Conservation (phyloP, 179 eudicot genomes). For the Silene vulgaris region DNA sequence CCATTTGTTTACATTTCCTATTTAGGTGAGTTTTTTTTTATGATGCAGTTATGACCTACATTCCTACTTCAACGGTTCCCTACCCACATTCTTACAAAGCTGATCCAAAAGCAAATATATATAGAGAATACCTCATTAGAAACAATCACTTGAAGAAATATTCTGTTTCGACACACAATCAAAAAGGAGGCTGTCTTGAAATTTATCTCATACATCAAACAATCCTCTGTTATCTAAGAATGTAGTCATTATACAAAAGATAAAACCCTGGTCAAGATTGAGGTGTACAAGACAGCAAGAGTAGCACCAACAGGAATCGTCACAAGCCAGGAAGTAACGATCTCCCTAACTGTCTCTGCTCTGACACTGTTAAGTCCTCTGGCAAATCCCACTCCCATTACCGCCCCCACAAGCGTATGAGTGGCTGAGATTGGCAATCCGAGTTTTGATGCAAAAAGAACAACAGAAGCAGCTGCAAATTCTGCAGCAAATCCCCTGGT, state of each 20-base stretch:
- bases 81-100: not conserved
- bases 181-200: slow-evolving; percentile 25
- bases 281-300: slow-evolving; percentile 65
- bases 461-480: slow-evolving; percentile 96
- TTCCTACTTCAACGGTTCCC: too few species aligned
- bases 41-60: too few species aligned
- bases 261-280: slow-evolving; percentile 63
- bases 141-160: slow-evolving; percentile 25
- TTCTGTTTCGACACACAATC: slow-evolving; percentile 24
- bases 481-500: slow-evolving; percentile 97
- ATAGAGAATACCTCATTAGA: not conserved
- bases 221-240: slow-evolving; percentile 9
- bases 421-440: slow-evolving; percentile 97
- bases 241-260: slow-evolving; percentile 39
- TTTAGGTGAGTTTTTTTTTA: not conserved
- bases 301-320: slow-evolving; percentile 80
- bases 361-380: slow-evolving; percentile 87
- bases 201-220: slow-evolving; percentile 24
- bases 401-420: slow-evolving; percentile 94
- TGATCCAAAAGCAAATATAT: not conserved
- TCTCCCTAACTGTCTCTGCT: slow-evolving; percentile 84
- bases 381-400: slow-evolving; percentile 99
- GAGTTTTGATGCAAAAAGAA: slow-evolving; percentile 74
- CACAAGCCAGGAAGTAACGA: slow-evolving; percentile 85
- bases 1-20: not conserved